Evolutionary conservation across 129 eudicot genomes (phyloP).

Genomic region (Artemisia tridentata): DNA sequence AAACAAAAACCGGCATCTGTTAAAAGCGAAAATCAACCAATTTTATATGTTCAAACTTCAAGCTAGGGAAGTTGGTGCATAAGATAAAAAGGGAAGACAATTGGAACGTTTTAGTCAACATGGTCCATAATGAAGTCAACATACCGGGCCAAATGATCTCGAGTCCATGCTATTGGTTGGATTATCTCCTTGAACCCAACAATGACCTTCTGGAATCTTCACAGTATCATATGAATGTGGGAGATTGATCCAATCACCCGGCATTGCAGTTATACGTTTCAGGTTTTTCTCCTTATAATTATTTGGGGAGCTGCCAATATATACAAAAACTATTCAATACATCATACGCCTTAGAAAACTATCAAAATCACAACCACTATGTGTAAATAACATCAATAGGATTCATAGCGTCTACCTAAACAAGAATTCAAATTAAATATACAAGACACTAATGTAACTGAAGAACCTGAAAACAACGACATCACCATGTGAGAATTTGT

Average conservation of each 20-base stretch:
- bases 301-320: conserved; percentile 70
- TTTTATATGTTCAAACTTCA: no score
- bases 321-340: conserved; percentile 2
- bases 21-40: no score
- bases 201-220: conserved; percentile 88
- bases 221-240: conserved; percentile 53
- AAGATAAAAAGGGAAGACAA: no score
- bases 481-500: conserved; percentile 79
- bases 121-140: conserved; percentile 9
- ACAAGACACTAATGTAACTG: background rate
- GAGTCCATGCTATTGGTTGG: conserved; percentile 69
- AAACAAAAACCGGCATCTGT: no score
- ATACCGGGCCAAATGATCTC: conserved; percentile 81
- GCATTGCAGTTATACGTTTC: conserved; percentile 77
- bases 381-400: conserved; percentile 2
- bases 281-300: conserved; percentile 63
- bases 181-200: conserved; percentile 99
- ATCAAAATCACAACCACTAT: background rate
- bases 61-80: no score
- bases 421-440: background rate
- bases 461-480: conserved; percentile 74
- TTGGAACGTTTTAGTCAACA: background rate
- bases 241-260: conserved; percentile 80
- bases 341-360: background rate
- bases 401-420: background rate